Evolutionary conservation across 1,139 yeast genomes (phyloP).

Genomic region (Debaryomyces fabryi): DNA sequence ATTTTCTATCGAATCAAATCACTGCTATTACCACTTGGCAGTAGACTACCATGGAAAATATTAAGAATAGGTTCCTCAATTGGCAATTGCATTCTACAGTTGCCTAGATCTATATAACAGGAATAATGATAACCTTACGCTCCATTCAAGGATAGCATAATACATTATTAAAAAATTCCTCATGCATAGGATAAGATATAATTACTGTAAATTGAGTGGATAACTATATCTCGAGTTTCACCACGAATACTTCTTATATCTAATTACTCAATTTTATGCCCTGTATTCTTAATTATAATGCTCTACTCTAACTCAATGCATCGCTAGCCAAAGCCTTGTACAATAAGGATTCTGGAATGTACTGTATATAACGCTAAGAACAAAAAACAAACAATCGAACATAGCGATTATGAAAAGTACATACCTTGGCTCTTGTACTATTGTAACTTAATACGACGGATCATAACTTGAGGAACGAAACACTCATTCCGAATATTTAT

Average conservation of each 20-base stretch:
- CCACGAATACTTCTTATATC: background rate
- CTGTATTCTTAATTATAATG: background rate
- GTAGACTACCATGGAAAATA: no score
- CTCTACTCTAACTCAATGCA: background rate
- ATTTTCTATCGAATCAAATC: no score
- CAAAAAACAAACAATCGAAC: conserved; percentile 3
- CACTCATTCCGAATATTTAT: background rate
- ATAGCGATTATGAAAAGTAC: background rate
- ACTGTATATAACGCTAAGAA: conserved; percentile 3
- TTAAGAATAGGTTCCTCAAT: no score
- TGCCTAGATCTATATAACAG: no score
- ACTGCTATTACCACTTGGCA: no score
- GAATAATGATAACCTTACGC: background rate
- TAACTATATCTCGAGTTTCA: background rate
- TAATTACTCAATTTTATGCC: background rate
- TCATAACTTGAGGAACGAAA: background rate
- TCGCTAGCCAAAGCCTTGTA: background rate
- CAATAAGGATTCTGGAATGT: background rate
- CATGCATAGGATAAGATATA: background rate
- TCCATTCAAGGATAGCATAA: background rate
- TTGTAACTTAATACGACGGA: background rate
- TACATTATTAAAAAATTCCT: background rate
- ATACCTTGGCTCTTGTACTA: background rate
- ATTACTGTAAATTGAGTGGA: background rate
- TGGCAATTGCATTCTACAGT: no score